Percentiles rank a stretch among this genome's conserved stretches.
These are phyloP conservation scores for Infundibulicybe gibba DNA, from an alignment of 768 basidiomycete species.

Conservation along the genomic window DNA sequence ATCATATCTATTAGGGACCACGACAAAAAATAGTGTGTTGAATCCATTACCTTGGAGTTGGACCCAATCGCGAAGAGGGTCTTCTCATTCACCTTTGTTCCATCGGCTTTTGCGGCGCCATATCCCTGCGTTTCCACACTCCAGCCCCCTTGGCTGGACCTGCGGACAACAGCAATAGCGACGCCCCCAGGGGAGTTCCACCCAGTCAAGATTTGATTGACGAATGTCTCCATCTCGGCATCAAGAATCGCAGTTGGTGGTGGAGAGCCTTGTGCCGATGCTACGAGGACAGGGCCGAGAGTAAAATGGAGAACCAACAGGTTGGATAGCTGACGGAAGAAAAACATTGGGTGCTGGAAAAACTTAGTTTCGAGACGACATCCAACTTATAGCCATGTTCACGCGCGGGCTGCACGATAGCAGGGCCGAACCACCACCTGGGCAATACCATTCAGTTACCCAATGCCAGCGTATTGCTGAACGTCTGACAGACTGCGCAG, in stretches of 20 bases:
- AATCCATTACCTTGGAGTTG: conserved; percentile 21
- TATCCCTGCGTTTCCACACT: conserved; percentile 26
- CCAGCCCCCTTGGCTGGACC: conserved; percentile 19
- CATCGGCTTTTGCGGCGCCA: conserved; percentile 19
- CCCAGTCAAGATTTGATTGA: conserved; percentile 17
- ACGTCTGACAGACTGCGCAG: no score
- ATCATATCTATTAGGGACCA: background rate
- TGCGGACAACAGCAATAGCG: conserved; percentile 22
- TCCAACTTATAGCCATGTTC: no score
- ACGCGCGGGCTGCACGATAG: no score
- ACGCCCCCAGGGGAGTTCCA: conserved; percentile 24
- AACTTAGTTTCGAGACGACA: no score
- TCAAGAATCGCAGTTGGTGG: conserved; percentile 8
- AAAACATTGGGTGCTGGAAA: no score
- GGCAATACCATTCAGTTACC: no score
- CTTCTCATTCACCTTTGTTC: conserved; percentile 17
- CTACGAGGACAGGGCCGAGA: no score
- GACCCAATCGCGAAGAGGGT: conserved; percentile 25
- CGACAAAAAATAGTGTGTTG: background rate
- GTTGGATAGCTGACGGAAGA: no score
- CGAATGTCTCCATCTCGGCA: conserved; percentile 13
- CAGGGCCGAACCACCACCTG: no score
- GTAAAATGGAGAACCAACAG: no score
- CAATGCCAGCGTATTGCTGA: no score
- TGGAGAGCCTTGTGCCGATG: no score